These are phyloP conservation scores for Collybia mongolica DNA, from an alignment of 768 basidiomycete species.

Conservation along the genomic window DNA sequence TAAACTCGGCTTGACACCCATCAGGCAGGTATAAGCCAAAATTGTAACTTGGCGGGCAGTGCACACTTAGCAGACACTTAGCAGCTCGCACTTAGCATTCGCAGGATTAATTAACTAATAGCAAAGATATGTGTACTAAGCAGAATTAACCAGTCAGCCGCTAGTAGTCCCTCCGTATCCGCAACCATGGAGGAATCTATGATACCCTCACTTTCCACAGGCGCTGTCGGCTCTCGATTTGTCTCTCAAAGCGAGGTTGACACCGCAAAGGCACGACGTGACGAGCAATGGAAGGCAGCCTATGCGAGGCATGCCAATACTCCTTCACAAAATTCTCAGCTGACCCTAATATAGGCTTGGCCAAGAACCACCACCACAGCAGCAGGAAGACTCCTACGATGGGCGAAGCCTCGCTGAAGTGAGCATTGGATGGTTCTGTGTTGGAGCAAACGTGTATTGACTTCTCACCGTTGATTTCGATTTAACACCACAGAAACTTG, in stretches of 20 bases:
- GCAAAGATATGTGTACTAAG: too few relatives aligned
- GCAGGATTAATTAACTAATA: too few relatives aligned
- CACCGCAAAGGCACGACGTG: constrained; percentile 62
- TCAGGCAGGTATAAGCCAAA: too few relatives aligned
- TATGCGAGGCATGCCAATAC: constrained; percentile 64
- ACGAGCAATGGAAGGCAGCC: constrained; percentile 89
- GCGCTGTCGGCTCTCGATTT: constrained; percentile 81
- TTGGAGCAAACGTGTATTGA: constrained; percentile 37
- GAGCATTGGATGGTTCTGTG: constrained; percentile 29
- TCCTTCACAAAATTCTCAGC: not conserved
- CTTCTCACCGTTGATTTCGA: constrained; percentile 41
- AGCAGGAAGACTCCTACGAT: constrained; percentile 75
- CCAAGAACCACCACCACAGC: constrained; percentile 80
- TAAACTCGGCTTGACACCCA: too few relatives aligned
- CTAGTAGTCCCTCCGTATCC: constrained; percentile 5
- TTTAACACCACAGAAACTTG: constrained; percentile 69
- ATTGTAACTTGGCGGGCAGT: too few relatives aligned
- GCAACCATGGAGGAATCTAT: constrained; percentile 55
- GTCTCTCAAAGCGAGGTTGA: constrained; percentile 80
- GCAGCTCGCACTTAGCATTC: too few relatives aligned
- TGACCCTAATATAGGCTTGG: constrained; percentile 51
- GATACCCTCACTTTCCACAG: constrained; percentile 71
- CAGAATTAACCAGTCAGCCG: too few relatives aligned
- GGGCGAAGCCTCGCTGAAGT: constrained; percentile 89
- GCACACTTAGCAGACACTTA: too few relatives aligned